Percentiles rank a stretch among this genome's conserved stretches.
These are phyloP conservation scores for Beauveria rudraprayagi DNA, from an alignment of 2,329 filamentous ascomycete species.

Conservation along the genomic window DNA sequence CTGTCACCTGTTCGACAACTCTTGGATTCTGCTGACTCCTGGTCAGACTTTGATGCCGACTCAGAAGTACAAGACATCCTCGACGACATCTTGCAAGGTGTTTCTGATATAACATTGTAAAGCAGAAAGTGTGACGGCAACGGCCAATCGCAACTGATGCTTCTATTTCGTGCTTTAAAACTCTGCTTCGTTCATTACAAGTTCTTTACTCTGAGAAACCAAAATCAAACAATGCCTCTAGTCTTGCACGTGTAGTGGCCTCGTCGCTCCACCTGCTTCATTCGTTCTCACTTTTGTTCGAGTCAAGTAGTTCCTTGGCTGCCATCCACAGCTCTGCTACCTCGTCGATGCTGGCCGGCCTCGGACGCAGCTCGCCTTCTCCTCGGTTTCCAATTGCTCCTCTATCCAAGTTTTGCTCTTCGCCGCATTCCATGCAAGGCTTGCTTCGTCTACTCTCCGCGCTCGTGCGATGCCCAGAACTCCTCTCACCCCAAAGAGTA, in stretches of 20 bases:
- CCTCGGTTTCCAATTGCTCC: background rate
- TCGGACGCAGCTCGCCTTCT: background rate
- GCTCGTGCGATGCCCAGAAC: background rate
- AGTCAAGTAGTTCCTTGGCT: conserved; percentile 20
- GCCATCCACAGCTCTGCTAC: conserved; percentile 18
- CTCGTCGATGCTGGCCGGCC: conserved; percentile 4
- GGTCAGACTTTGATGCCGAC: background rate
- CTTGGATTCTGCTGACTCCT: background rate
- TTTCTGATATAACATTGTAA: background rate
- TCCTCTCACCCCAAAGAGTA: background rate
- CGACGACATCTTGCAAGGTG: background rate
- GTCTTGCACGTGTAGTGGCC: background rate
- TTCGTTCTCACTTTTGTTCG: background rate
- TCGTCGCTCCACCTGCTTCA: background rate
- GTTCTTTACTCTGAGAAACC: background rate
- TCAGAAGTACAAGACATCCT: background rate
- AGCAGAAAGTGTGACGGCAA: background rate
- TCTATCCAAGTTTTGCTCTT: conserved; percentile 1
- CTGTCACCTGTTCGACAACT: background rate
- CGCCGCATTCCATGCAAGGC: background rate
- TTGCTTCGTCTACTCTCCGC: background rate
- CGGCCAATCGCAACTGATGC: background rate
- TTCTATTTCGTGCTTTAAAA: background rate
- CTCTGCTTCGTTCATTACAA: background rate
- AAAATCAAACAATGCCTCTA: background rate